Evolutionary conservation across 192 early-diverging fungal genomes (phyloP), one percentile per base, ranked within the genome.

Genomic region (Glomus cerebriforme): DNA sequence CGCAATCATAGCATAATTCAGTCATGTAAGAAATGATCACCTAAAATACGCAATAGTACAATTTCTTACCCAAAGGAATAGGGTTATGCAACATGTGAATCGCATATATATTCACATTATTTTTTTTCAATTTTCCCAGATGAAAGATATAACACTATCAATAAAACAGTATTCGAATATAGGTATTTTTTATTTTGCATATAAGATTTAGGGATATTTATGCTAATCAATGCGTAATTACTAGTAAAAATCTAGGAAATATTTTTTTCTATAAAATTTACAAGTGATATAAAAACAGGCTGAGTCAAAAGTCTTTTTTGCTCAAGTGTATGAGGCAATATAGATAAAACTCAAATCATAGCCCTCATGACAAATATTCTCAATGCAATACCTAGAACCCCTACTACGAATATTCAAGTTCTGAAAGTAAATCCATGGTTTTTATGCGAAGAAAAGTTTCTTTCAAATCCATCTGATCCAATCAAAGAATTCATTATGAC

Each of bases 241-340:
- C 65, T 67, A 3, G 65, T 67, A 27, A 67, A 67, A 31, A 67
- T 32, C 66, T 29, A 15, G 66, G 2, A 6, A 70, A 70, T 70
- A 35, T 19, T 70, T 70, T 70, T 13, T 45, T 35, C 26, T 70
- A 3, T 2, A 9, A 70, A 37, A 37, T 70, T 70, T 70, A 70
- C 68, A 70, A 70, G 39, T 45, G 68, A 35, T 70, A 70, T 70
- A 70, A 70, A 70, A 70, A 65, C 26, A 65, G 3, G 47, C 15
- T 49, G 47, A 9, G 45, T 19, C 1, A 49, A 19, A 49, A 13
- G 17, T 49, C 47, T 49, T 49, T 49, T 19, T 49, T 3, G 2
- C 0, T 2, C 15, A 49, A 49, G 47, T 49, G 47, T 0, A 49
- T 13, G 15, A 49, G 29, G 9, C 24, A 26, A 3, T 26, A 64